These are phyloP conservation scores for Albifimbria verrucaria DNA, from an alignment of 2,329 filamentous ascomycete species.

Conservation along the genomic window DNA sequence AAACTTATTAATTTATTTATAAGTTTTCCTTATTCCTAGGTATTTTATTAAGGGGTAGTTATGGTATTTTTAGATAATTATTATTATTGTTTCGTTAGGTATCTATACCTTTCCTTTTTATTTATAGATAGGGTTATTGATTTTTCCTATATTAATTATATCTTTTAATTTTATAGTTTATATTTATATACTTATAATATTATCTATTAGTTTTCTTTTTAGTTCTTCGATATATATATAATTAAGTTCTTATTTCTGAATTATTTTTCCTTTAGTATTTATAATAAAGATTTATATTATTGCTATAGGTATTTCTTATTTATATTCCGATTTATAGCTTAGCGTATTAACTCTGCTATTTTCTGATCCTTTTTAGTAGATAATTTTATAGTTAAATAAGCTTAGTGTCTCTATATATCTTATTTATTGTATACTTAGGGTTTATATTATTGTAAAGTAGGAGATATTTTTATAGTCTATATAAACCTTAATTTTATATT, in stretches of 20 bases:
- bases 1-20: neutral
- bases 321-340: neutral
- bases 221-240: neutral
- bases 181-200: too few species aligned
- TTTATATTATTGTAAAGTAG: slow-evolving; percentile 3
- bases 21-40: neutral
- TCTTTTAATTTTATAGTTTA: too few species aligned
- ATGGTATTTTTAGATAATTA: neutral
- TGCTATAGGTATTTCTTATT: neutral
- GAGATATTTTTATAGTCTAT: neutral
- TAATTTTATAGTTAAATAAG: neutral
- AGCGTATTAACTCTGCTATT: neutral
- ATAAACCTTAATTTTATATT: too few species aligned
- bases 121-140: too few species aligned
- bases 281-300: neutral
- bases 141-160: too few species aligned
- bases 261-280: neutral
- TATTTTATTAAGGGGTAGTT: neutral
- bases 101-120: too few species aligned
- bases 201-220: too few species aligned
- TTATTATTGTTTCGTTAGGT: too few species aligned
- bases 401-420: neutral
- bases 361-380: neutral
- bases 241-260: neutral
- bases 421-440: slow-evolving; percentile 1